Base-by-base conservation (phyloP, 192 early-diverging fungal species). In the Funneliformis geosporum region DNA sequence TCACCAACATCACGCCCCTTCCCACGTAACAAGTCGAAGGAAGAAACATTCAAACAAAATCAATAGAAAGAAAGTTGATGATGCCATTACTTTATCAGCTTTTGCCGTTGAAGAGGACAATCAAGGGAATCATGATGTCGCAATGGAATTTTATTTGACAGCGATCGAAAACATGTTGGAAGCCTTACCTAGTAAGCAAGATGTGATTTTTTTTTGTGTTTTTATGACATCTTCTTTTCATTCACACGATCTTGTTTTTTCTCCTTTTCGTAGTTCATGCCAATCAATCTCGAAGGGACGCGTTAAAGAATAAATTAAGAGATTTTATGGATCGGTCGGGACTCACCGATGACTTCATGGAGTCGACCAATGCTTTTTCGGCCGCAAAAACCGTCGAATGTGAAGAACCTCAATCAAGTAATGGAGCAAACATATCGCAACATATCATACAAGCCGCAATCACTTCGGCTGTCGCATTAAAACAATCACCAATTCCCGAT, bases 401-500 rank as follows among this genome's bases (percentile, higher is more conserved):
- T 4, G 62, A 65, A 28, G 14, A 28, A 11, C n/a, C 18, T 9
- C n/a, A 10, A 40, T 11, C 67, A 60, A 8, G 5, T 61, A 27
- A 5, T 39, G 12, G 14, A 1, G n/a, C 73, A 61, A 12, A 0
- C 25, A 55, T 78, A 27, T 78, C 76, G 10, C 11, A 78, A 46
- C 42, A 68, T 33, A 82, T 90, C 3, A 89, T 89, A 67, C 79
- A 87, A 14, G 79, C 83, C 0, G 83, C 84, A 0, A 84, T 90
- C 33, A 70, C 81, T 12, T 80, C 82, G 65, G 89, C 89, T 0
- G 85, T 90, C 60, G 74, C 85, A 6, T 71, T 90, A 9, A 90
- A 90, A 75, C 88, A 86, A 60, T 89, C 87, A 5, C 89, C 89
- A 39, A 82, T 90, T 43, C 89, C 89, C 10, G 88, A 86, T 79